Evolutionary conservation across 306 rosid genomes (phyloP).

Genomic region (Begonia masoniana): DNA sequence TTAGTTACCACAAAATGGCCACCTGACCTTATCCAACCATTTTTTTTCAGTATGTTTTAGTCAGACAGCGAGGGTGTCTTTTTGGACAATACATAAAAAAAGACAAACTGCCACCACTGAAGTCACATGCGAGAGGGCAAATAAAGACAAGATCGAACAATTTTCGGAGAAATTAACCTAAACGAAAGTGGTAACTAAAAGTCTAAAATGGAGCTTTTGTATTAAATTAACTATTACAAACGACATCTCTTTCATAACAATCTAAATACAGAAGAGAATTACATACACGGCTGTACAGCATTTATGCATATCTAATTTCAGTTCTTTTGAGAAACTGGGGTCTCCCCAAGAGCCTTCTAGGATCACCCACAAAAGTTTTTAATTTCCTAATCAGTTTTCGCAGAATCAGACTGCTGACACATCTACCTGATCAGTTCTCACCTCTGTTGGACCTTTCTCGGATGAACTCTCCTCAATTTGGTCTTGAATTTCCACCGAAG

Average conservation of each 20-base stretch:
- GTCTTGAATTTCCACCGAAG: constrained; percentile 1
- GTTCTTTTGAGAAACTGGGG: too few species aligned
- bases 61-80: too few species aligned
- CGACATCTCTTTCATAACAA: background rate
- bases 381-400: background rate
- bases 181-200: background rate
- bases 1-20: too few species aligned
- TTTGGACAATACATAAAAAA: background rate
- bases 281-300: background rate
- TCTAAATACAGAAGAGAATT: background rate
- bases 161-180: too few species aligned
- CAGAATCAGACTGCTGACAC: too few species aligned
- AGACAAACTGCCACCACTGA: background rate
- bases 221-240: background rate
- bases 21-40: too few species aligned
- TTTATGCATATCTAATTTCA: too few species aligned
- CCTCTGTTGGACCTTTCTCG: constrained; percentile 3
- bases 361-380: background rate
- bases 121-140: too few species aligned
- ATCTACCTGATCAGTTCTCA: background rate
- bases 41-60: too few species aligned
- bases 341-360: background rate
- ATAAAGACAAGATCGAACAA: too few species aligned
- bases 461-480: constrained; percentile 2
- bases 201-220: background rate